Conservation (phyloP, 2,329 filamentous ascomycete genomes). For the Coniochaeta prunicola region DNA sequence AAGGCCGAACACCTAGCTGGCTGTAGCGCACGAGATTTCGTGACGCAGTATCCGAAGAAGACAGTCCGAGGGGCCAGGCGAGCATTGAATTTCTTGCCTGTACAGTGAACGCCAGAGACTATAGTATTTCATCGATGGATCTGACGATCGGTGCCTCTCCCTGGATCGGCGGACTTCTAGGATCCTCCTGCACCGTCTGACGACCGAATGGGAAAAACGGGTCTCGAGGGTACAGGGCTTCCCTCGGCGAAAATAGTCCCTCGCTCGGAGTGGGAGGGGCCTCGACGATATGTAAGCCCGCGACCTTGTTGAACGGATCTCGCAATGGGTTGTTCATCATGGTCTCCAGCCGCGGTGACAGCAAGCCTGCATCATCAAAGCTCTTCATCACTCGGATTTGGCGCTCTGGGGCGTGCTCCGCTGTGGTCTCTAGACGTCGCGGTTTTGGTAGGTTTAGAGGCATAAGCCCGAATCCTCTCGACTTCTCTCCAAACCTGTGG, state of each 20-base stretch:
- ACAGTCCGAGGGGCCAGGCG: no score
- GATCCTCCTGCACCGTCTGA: conserved; percentile 50
- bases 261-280: conserved; percentile 43
- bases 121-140: conserved; percentile 73
- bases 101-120: neutral
- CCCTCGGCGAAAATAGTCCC: conserved; percentile 45
- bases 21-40: no score
- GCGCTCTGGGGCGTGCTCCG: conserved; percentile 19
- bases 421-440: neutral
- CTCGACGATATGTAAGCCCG: conserved; percentile 46
- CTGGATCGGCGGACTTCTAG: conserved; percentile 66
- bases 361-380: conserved; percentile 45
- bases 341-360: conserved; percentile 65
- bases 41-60: no score
- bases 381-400: conserved; percentile 27
- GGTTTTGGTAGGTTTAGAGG: conserved; percentile 22
- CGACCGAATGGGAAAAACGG: conserved; percentile 44
- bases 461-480: conserved; percentile 34
- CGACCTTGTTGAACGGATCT: conserved; percentile 31
- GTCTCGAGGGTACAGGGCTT: conserved; percentile 46
- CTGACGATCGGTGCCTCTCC: conserved; percentile 69
- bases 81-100: no score
- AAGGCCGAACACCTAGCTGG: neutral
- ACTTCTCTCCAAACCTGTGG: conserved; percentile 27
- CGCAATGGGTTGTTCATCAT: conserved; percentile 66